A percentile compares a stretch with the other conserved stretches of the same genome.
phyloP scores from a whole-genome alignment of 805 yeast species.

The Clavispora carvajalis region DNA sequence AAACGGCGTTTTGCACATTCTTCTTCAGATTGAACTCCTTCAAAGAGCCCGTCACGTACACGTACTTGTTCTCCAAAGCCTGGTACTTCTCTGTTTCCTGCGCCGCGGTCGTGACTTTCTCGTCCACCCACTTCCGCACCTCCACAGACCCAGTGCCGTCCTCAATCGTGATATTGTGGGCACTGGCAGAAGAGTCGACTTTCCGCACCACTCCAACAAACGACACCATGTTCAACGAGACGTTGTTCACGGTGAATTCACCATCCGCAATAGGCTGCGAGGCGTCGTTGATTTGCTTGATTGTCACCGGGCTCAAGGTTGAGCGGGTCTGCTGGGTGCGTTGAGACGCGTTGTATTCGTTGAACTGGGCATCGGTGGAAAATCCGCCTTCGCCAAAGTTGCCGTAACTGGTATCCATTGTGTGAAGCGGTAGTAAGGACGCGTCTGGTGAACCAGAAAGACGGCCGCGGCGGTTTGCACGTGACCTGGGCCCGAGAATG shows the following conservation, averaged over 20 bases:
- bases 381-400: constrained; percentile 18
- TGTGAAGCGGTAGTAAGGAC: background rate
- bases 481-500: too few species aligned
- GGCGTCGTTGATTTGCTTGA: constrained; percentile 64
- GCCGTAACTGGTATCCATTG: constrained; percentile 10
- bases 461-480: too few species aligned
- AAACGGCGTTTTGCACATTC: constrained; percentile 57
- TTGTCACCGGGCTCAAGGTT: constrained; percentile 57
- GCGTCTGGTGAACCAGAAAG: too few species aligned
- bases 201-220: constrained; percentile 68
- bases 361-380: constrained; percentile 9
- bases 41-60: constrained; percentile 45
- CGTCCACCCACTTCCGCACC: constrained; percentile 55
- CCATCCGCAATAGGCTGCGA: constrained; percentile 62
- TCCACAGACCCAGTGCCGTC: constrained; percentile 68
- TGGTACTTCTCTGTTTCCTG: constrained; percentile 29
- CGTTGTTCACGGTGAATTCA: constrained; percentile 53
- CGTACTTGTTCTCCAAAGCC: constrained; percentile 49
- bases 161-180: constrained; percentile 56
- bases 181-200: constrained; percentile 53
- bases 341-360: constrained; percentile 8
- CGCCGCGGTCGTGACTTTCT: constrained; percentile 23
- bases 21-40: constrained; percentile 60
- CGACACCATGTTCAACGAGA: constrained; percentile 58
- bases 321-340: constrained; percentile 13